These are phyloP conservation scores for Diaporthe sp. DNA, from an alignment of 2,329 filamentous ascomycete genomes.

Conservation along the genomic window DNA sequence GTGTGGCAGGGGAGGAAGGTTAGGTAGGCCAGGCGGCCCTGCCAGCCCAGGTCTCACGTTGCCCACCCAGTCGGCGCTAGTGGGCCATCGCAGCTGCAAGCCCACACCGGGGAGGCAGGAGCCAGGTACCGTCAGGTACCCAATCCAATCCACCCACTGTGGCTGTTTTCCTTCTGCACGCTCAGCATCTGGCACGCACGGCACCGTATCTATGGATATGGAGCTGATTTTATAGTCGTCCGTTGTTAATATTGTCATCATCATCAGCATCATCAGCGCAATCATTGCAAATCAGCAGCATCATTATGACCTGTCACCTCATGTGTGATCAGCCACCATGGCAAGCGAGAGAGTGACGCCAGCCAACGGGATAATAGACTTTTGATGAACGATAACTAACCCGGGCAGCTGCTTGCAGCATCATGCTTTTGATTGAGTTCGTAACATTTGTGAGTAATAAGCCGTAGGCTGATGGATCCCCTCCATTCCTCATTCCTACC, in stretches of 20 bases:
- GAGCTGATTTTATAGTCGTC: background rate
- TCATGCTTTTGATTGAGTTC: background rate
- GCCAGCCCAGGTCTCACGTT: constrained; percentile 8
- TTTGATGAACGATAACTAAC: background rate
- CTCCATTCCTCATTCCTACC: constrained; percentile 17
- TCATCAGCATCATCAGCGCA: background rate
- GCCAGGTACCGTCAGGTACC: background rate
- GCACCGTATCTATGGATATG: background rate
- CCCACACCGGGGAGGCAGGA: background rate
- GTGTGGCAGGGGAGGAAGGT: background rate
- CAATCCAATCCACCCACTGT: background rate
- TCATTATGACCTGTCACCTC: background rate
- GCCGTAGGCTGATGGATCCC: background rate
- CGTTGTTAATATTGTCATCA: background rate
- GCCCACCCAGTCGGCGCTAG: constrained; percentile 17
- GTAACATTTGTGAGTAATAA: background rate
- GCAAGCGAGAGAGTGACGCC: background rate
- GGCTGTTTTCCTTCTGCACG: background rate
- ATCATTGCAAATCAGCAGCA: constrained; percentile 4
- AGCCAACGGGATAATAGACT: background rate
- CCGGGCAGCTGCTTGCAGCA: background rate
- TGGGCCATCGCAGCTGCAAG: background rate
- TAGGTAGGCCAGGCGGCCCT: constrained; percentile 12
- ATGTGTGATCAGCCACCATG: background rate
- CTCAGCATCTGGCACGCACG: background rate